These are phyloP conservation scores for Alternaria panax DNA, from an alignment of 2,329 filamentous ascomycete genomes.

Conservation along the genomic window DNA sequence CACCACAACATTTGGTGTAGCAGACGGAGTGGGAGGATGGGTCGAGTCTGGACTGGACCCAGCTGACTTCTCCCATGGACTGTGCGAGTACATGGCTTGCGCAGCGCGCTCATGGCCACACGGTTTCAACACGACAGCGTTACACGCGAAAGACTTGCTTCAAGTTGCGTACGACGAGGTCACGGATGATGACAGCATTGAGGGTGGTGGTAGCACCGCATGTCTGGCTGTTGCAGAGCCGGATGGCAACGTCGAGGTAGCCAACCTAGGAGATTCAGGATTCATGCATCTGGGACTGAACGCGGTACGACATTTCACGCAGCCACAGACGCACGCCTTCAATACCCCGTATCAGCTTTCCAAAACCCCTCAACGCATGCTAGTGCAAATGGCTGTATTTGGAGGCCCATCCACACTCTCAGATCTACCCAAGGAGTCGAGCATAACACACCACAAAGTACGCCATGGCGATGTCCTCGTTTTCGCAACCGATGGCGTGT, in stretches of 20 bases:
- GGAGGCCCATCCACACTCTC: slow-evolving; percentile 73
- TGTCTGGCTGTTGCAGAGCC: slow-evolving; percentile 80
- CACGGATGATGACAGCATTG: slow-evolving; percentile 73
- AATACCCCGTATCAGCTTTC: slow-evolving; percentile 97
- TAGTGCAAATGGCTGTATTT: slow-evolving; percentile 81
- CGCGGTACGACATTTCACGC: slow-evolving; percentile 81
- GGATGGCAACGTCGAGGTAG: slow-evolving; percentile 80
- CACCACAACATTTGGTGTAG: slow-evolving; percentile 83
- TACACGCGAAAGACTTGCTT: slow-evolving; percentile 75
- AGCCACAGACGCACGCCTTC: slow-evolving; percentile 93
- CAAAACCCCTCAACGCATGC: slow-evolving; percentile 80
- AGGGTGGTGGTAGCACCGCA: slow-evolving; percentile 89
- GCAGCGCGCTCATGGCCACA: slow-evolving; percentile 68
- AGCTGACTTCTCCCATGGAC: slow-evolving; percentile 90
- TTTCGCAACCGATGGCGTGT: slow-evolving; percentile 92
- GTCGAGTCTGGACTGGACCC: slow-evolving; percentile 90
- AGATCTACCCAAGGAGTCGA: slow-evolving; percentile 84
- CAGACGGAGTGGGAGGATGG: slow-evolving; percentile 97
- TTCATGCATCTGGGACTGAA: slow-evolving; percentile 87
- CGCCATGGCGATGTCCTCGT: slow-evolving; percentile 93
- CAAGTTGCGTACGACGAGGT: slow-evolving; percentile 85
- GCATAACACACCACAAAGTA: slow-evolving; percentile 76
- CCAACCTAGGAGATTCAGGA: slow-evolving; percentile 94
- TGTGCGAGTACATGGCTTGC: slow-evolving; percentile 92
- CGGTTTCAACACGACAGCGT: slow-evolving; percentile 47